Evolutionary conservation across 441 rosid species (phyloP).

Genomic region (Euphorbia schlechtendalii): DNA sequence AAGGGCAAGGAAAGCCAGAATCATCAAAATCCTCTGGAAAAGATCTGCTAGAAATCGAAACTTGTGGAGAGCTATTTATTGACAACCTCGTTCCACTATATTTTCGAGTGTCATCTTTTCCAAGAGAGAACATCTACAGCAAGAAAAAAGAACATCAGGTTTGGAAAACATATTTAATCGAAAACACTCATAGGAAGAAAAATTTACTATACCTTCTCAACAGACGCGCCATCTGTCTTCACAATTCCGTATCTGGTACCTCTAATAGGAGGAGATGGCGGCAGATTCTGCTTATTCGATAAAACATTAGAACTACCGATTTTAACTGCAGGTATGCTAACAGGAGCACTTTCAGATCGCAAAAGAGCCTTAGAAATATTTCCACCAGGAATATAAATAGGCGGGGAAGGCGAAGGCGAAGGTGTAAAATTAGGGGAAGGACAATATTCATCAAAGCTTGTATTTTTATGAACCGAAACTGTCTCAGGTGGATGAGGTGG

Average conservation of each 20-base stretch:
- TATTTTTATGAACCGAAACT: constrained; percentile 35
- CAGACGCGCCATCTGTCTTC: constrained; percentile 32
- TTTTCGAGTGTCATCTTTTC: constrained; percentile 53
- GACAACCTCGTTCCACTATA: constrained; percentile 43
- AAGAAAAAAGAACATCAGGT: constrained; percentile 7
- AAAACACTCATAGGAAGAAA: constrained; percentile 1
- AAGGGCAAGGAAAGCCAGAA: constrained; percentile 64
- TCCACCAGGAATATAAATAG: constrained; percentile 43
- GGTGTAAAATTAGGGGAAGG: constrained; percentile 68
- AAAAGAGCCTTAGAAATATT: constrained; percentile 33
- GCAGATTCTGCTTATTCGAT: constrained; percentile 39
- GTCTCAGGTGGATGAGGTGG: constrained; percentile 62
- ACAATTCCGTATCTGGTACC: constrained; percentile 33
- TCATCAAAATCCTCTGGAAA: constrained; percentile 69
- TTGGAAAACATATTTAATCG: constrained; percentile 9
- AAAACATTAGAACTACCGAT: constrained; percentile 33
- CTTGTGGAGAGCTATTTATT: constrained; percentile 39
- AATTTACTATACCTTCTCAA: constrained; percentile 59
- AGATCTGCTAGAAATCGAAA: constrained; percentile 74
- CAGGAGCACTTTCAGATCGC: constrained; percentile 85
- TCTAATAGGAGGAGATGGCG: constrained; percentile 53
- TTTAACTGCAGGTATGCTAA: constrained; percentile 43
- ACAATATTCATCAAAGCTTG: constrained; percentile 46
- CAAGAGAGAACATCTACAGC: constrained; percentile 38
- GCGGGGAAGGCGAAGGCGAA: constrained; percentile 69